Base-by-base conservation (phyloP, 2,329 filamentous ascomycete species). In the Epichloe typhina region DNA sequence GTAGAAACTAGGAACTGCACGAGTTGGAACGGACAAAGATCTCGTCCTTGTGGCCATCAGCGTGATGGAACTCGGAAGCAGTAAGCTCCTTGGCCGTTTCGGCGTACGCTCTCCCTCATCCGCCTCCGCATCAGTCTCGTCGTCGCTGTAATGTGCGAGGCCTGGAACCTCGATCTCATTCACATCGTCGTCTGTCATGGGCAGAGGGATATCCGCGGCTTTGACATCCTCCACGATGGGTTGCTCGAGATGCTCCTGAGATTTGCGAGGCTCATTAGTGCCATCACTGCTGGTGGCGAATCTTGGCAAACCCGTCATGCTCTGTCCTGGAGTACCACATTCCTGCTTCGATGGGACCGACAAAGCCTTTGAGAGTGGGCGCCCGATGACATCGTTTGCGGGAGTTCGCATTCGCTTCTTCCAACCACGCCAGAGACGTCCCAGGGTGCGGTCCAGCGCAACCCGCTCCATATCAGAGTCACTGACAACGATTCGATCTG, bases 381-480 rank as follows among this genome's bases (percentile, higher is more conserved):
- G 69, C 37, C 72, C 66, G 45, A 72, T 68, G 46, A 71, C 64
- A 39, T 75, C 72, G 36, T 70, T 66, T 36, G 64, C 64, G 0
- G 80, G 78, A 6, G 76, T 75, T 52, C 87, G 79, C 58, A 86
- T 76, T 55, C 85, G 80, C 70, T 95, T 95, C 69, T 93, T 88
- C 93, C 93, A 98, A 26, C 87, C 86, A 59, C 93, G 81, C 93
- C 93, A 98, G 42, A 97, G 73, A 46, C 90, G 77, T 19, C 93
- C 93, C 1, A 98, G 72, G 2, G 88, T 90, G 52, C 89, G 79
- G 62, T 95, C 94, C 53, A 97, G 74, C 7, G 91, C 91, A 56
- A 97, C 80, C 58, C 90, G 88, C 63, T 97, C 93, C 75, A 96
- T 88, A 63, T 98, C 93, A 50, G 82, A 72, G 60, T 97, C 91